Conservation (phyloP, 139 green algal species). For the Picochlorum sp. region DNA sequence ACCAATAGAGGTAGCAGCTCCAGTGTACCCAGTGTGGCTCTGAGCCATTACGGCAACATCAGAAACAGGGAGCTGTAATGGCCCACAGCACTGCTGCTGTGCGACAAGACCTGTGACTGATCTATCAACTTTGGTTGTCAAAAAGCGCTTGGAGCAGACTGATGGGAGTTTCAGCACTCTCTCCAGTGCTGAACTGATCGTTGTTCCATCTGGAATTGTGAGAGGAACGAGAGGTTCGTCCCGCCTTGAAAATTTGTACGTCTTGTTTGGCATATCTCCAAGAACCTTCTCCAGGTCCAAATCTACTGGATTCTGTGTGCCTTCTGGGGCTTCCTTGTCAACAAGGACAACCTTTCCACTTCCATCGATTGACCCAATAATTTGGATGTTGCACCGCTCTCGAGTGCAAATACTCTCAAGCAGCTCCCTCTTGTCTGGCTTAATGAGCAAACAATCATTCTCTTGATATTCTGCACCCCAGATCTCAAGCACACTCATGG, state of each 20-base stretch:
- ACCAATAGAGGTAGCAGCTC: slow-evolving; percentile 87
- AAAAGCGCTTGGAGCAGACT: slow-evolving; percentile 95
- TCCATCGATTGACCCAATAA: slow-evolving; percentile 91
- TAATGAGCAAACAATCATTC: slow-evolving; percentile 92
- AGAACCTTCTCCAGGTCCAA: slow-evolving; percentile 94
- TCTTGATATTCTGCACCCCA: slow-evolving; percentile 99
- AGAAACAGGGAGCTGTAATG: slow-evolving; percentile 77
- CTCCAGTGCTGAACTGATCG: slow-evolving; percentile 45
- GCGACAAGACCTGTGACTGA: slow-evolving; percentile 88
- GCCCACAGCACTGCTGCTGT: slow-evolving; percentile 95
- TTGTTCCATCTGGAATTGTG: slow-evolving; percentile 42
- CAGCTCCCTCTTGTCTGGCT: slow-evolving; percentile 51
- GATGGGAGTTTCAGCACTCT: slow-evolving; percentile 79
- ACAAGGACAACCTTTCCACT: slow-evolving; percentile 74
- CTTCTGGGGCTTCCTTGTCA: slow-evolving; percentile 54
- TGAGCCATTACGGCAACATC: slow-evolving; percentile 91
- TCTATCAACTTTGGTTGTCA: slow-evolving; percentile 97
- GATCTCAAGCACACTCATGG: slow-evolving; percentile 97
- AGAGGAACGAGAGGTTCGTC: slow-evolving; percentile 25
- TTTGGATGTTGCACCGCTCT: slow-evolving; percentile 87
- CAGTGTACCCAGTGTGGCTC: slow-evolving; percentile 59
- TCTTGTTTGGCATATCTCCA: slow-evolving; percentile 97
- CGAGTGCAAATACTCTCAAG: slow-evolving; percentile 81
- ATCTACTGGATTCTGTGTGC: slow-evolving; percentile 68
- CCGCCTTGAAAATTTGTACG: slow-evolving; percentile 52